These are phyloP conservation scores for Aspergillus indologenus DNA, from an alignment of 495 filamentous ascomycete species.

Conservation along the genomic window DNA sequence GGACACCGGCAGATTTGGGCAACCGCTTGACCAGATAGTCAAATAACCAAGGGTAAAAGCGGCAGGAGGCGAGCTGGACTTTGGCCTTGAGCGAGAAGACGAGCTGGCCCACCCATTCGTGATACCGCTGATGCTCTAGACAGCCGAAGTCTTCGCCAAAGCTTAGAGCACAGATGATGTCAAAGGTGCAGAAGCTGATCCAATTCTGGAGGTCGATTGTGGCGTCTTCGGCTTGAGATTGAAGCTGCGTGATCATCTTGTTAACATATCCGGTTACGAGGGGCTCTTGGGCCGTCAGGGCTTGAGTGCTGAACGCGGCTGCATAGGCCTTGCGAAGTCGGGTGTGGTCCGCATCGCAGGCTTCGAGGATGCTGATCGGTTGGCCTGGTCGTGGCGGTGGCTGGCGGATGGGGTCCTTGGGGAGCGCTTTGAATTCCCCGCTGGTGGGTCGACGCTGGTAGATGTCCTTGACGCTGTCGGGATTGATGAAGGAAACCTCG, in stretches of 20 bases:
- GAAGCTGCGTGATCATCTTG: not conserved
- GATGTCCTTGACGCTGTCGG: not conserved
- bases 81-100: not conserved
- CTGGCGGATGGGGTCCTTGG: not conserved
- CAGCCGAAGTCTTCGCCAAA: constrained; percentile 1
- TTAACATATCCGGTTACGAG: not conserved
- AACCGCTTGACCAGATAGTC: not conserved
- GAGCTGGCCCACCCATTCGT: not conserved
- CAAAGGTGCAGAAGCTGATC: constrained; percentile 1
- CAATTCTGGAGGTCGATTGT: not conserved
- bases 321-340: constrained; percentile 1
- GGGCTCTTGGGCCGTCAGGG: not conserved
- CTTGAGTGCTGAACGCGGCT: not conserved
- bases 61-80: not conserved
- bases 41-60: not conserved
- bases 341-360: not conserved
- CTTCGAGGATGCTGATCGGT: constrained; percentile 1
- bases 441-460: not conserved
- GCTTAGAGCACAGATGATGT: not conserved
- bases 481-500: not conserved
- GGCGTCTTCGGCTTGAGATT: not conserved
- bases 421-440: not conserved
- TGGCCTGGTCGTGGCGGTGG: not conserved
- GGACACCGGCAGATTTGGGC: not conserved
- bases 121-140: not conserved